Evolutionary conservation across 352 stramenopile species (phyloP), one percentile per base, ranked within the genome.

Genomic region (Globisporangium camurandrum): DNA sequence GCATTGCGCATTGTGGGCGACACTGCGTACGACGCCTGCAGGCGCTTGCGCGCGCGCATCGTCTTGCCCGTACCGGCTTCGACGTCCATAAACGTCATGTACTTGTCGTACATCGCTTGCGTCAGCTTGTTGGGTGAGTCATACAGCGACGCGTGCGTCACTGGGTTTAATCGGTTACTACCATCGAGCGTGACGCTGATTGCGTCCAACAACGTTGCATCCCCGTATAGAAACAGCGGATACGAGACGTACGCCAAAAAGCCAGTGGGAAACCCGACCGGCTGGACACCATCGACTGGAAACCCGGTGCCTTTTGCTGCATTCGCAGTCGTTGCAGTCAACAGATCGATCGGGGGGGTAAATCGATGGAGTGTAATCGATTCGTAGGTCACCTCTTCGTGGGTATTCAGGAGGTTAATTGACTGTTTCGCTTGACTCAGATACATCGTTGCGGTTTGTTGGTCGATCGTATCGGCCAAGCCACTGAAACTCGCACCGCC

Each of bases 161-260:
- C 34, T 3, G 2, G 6, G n/a, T n/a, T n/a, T n/a, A n/a, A n/a
- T n/a, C n/a, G n/a, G 9, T 8, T 34, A 7, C 60, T 64, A 34
- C 78, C 78, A 44, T 90, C 52, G 40, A 71, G 77, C 33, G 79
- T 90, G 59, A 90, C 76, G 40, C 73, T 52, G 17, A 90, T 66
- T 11, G 28, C 52, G 3, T 67, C 56, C 0, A 66, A 56, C 33
- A 90, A 49, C 22, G 66, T 69, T 22, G 56, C 56, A 56, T 87
- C 59, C 3, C 74, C 72, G 49, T 73, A 79, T n/a, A 90, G 52
- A 52, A 72, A 90, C 52, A 85, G 57, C 19, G 79, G 75, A 22
- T 69, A 82, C 45, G 79, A 90, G 43, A 90, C 57, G 56, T 78
- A 90, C 33, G 74, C 71, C 27, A 88, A 41, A 54, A 90, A 85